phyloP scores from a whole-genome alignment of 805 yeast species.

The Lipomyces chichibuensis region DNA sequence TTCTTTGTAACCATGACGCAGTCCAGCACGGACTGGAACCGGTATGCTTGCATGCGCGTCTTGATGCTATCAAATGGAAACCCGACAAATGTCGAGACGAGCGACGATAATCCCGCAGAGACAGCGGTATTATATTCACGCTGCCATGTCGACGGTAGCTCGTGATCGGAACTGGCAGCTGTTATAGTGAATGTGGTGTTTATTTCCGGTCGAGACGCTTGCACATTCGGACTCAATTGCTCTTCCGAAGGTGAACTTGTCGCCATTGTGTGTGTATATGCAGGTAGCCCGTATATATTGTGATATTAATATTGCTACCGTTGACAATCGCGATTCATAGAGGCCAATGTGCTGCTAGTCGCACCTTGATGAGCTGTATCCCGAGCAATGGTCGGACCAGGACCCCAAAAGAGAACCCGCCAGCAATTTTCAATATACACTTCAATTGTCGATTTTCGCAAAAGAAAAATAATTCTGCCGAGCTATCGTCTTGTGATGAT shows the following conservation, averaged over 20 bases:
- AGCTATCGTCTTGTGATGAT: too few species aligned
- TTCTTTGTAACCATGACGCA: conserved; percentile 60
- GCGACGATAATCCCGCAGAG: conserved; percentile 65
- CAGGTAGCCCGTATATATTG: background rate
- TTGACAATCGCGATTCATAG: background rate
- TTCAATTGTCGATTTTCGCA: too few species aligned
- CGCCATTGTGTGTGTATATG: background rate
- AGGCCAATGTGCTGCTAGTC: too few species aligned
- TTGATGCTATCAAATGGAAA: conserved; percentile 86
- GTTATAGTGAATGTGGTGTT: background rate
- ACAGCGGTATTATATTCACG: conserved; percentile 45
- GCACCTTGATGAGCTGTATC: too few species aligned
- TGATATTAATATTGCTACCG: background rate
- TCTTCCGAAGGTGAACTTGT: background rate
- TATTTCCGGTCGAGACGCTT: background rate
- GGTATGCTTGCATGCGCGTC: conserved; percentile 81
- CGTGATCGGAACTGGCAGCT: background rate
- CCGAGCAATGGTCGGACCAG: too few species aligned
- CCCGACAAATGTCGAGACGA: conserved; percentile 69
- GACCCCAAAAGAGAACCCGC: too few species aligned
- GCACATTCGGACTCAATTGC: background rate
- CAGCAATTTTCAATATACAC: too few species aligned
- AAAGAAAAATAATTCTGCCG: too few species aligned
- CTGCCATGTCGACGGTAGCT: conserved; percentile 13
- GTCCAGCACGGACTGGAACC: conserved; percentile 58